phyloP scores from a whole-genome alignment of 2,329 filamentous ascomycete genomes.

The Penicillium fuscoglaucum region DNA sequence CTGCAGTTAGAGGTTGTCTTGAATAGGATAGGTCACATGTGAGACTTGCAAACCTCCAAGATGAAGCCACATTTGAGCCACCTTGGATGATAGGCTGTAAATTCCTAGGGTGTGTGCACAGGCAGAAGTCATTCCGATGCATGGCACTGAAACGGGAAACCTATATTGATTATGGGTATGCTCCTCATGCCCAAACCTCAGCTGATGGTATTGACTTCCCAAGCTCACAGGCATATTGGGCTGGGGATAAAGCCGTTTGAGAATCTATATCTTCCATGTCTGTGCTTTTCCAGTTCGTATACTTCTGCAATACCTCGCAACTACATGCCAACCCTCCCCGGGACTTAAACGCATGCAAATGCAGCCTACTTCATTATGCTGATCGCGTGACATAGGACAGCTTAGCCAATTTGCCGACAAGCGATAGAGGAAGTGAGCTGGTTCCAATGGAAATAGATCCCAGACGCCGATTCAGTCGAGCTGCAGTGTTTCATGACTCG shows the following conservation, averaged over 20 bases:
- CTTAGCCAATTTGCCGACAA: neutral
- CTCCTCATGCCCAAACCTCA: neutral
- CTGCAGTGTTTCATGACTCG: neutral
- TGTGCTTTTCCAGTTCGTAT: neutral
- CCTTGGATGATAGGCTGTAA: conserved; percentile 1
- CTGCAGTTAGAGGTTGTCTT: neutral
- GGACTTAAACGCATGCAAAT: neutral
- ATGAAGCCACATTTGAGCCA: neutral
- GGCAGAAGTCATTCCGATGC: neutral
- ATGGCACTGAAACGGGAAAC: neutral
- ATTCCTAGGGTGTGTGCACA: neutral
- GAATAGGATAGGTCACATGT: neutral
- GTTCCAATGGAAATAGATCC: neutral
- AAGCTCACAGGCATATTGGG: neutral
- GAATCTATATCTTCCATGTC: no score
- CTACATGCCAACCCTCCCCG: neutral
- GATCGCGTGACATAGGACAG: neutral
- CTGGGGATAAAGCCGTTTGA: neutral
- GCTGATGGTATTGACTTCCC: neutral
- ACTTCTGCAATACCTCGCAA: neutral
- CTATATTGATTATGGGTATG: neutral
- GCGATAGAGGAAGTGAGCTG: neutral
- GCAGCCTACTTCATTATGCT: neutral
- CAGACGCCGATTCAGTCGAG: neutral
- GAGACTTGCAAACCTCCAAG: neutral